These are phyloP conservation scores for Beauveria medogensis DNA, from an alignment of 2,329 filamentous ascomycete genomes.

Conservation along the genomic window DNA sequence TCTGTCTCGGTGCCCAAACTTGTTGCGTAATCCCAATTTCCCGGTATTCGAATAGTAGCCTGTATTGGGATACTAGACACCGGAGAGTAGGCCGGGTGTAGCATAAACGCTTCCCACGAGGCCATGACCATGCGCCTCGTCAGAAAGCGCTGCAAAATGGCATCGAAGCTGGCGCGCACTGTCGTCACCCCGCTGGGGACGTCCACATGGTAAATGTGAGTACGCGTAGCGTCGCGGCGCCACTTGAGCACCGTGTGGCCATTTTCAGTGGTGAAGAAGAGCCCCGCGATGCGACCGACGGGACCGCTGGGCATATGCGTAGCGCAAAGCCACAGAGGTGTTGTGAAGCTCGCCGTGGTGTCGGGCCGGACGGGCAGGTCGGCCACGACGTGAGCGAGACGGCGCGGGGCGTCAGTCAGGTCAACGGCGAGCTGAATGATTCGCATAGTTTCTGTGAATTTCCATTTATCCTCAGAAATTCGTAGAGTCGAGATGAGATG, in stretches of 20 bases:
- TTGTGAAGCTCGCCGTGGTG: constrained; percentile 5
- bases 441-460: not conserved
- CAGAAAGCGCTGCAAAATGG: not conserved
- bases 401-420: constrained; percentile 4
- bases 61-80: not conserved
- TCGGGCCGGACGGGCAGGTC: constrained; percentile 4
- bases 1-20: not conserved
- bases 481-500: not conserved
- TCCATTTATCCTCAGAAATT: not conserved
- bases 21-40: constrained; percentile 6
- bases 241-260: not conserved
- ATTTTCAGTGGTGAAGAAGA: not conserved
- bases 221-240: constrained; percentile 1
- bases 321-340: constrained; percentile 10
- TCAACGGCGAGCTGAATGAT: constrained; percentile 6
- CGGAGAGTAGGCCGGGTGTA: not conserved
- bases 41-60: constrained; percentile 2
- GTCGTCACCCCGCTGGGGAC: constrained; percentile 1
- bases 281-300: not conserved
- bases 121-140: constrained; percentile 10
- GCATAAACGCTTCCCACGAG: constrained; percentile 6
- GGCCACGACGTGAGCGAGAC: constrained; percentile 2
- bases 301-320: constrained; percentile 6
- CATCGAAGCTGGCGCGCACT: constrained; percentile 8
- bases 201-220: constrained; percentile 10